These are phyloP conservation scores for Amaranthus hypochondriacus DNA, from an alignment of 148 eudicot genomes.

Conservation along the genomic window DNA sequence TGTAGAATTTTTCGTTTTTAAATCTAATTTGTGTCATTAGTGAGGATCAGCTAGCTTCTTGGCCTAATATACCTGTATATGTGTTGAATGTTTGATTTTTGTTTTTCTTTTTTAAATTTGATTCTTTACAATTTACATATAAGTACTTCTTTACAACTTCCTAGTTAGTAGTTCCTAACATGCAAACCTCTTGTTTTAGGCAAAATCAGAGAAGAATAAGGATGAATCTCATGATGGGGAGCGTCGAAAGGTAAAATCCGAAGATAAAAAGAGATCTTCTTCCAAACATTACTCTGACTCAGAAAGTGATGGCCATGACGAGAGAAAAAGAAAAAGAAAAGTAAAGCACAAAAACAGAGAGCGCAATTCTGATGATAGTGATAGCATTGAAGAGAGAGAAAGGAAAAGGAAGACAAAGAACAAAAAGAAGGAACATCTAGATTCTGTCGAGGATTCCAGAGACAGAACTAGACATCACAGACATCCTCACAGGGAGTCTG, in stretches of 20 bases:
- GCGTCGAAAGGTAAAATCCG: constrained; percentile 42
- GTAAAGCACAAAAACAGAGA: constrained; percentile 33
- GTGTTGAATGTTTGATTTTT: too few species aligned
- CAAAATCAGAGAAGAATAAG: constrained; percentile 56
- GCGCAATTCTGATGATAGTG: constrained; percentile 31
- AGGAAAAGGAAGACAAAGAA: constrained; percentile 27
- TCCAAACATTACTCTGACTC: constrained; percentile 38
- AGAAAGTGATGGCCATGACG: constrained; percentile 32
- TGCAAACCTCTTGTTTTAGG: constrained; percentile 35
- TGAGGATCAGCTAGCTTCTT: too few species aligned
- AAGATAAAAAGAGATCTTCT: constrained; percentile 50
- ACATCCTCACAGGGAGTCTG: constrained; percentile 24
- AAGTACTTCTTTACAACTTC: constrained; percentile 10
- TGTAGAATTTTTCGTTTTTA: not conserved
- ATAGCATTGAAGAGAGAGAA: constrained; percentile 28
- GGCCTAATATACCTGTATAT: too few species aligned
- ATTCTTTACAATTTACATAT: not conserved
- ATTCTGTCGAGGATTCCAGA: constrained; percentile 33
- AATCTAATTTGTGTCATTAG: too few species aligned
- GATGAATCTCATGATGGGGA: constrained; percentile 38
- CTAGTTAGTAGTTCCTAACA: constrained; percentile 2
- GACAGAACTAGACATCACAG: constrained; percentile 31
- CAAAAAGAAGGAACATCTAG: constrained; percentile 30
- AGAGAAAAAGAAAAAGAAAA: constrained; percentile 33
- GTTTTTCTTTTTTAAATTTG: not conserved